Conservation (phyloP, 805 yeast species). For the Dipodascopsis uninucleata region DNA sequence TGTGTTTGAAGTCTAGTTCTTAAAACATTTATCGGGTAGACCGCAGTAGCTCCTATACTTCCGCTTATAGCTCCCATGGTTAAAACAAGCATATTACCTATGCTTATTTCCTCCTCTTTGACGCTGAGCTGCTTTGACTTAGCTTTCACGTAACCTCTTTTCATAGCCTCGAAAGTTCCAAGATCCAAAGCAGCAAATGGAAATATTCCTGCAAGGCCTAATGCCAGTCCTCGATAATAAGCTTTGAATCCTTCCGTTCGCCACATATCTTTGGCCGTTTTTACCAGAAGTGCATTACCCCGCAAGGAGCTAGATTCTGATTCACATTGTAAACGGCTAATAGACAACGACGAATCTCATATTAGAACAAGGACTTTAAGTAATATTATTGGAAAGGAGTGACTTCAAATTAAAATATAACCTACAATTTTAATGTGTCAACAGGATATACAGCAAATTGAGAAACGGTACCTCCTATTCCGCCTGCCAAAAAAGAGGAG, state of each 20-base stretch:
- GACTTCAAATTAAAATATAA: too few relatives aligned
- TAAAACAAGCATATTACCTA: conserved; percentile 77
- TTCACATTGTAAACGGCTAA: conserved; percentile 79
- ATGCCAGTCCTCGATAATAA: conserved; percentile 82
- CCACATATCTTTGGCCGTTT: conserved; percentile 76
- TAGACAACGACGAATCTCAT: too few relatives aligned
- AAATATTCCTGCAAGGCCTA: conserved; percentile 93
- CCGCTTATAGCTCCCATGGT: conserved; percentile 95
- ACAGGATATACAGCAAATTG: conserved; percentile 93
- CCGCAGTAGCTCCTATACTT: conserved; percentile 90
- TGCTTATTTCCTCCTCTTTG: conserved; percentile 60
- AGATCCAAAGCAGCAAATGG: conserved; percentile 96
- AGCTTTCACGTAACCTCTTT: conserved; percentile 64
- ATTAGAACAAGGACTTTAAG: too few relatives aligned
- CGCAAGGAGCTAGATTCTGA: conserved; percentile 58
- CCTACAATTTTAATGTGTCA: conserved; percentile 77
- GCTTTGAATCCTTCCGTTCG: conserved; percentile 70
- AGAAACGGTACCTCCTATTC: conserved; percentile 90
- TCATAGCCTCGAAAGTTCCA: conserved; percentile 86
- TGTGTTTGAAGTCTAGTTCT: conserved; percentile 97
- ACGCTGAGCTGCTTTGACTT: conserved; percentile 54
- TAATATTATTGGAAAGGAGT: too few relatives aligned
- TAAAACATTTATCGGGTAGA: conserved; percentile 85
- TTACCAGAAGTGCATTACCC: conserved; percentile 58
- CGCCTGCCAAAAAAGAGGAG: conserved; percentile 90